Conservation (phyloP, 805 yeast species). For the Nakazawaea wickerhamii region DNA sequence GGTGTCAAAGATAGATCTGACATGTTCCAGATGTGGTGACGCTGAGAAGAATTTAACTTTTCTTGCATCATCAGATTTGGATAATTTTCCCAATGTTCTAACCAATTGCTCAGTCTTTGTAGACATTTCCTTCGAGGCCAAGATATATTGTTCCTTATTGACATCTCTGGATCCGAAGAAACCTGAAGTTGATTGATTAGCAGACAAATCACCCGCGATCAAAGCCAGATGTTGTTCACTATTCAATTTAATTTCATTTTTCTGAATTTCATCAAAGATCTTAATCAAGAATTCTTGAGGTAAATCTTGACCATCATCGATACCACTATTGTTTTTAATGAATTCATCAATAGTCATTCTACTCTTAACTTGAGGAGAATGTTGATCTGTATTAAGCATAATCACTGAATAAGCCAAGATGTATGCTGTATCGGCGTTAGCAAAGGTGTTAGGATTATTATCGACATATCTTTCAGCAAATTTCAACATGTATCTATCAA, state of each 20-base stretch:
- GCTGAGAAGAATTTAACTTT: conserved; percentile 68
- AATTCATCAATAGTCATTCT: conserved; percentile 89
- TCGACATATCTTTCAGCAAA: conserved; percentile 89
- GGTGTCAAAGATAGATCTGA: conserved; percentile 87
- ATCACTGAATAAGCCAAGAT: conserved; percentile 88
- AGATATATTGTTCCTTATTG: conserved; percentile 78
- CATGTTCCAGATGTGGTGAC: conserved; percentile 75
- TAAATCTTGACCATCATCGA: conserved; percentile 84
- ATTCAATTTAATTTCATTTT: conserved; percentile 81
- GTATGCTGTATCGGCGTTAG: conserved; percentile 92
- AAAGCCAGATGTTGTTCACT: conserved; percentile 94
- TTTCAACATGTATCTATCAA: conserved; percentile 93
- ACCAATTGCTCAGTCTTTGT: conserved; percentile 83
- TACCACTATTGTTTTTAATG: conserved; percentile 80
- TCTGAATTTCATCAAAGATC: conserved; percentile 72
- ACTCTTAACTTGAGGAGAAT: conserved; percentile 77
- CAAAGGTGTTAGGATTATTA: conserved; percentile 83
- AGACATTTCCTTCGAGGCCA: conserved; percentile 89
- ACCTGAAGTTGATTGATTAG: conserved; percentile 26
- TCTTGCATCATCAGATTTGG: conserved; percentile 34
- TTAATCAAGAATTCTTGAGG: conserved; percentile 66
- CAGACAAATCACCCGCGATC: conserved; percentile 53
- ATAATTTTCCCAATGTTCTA: conserved; percentile 50
- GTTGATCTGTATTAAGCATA: conserved; percentile 91
- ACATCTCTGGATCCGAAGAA: conserved; percentile 67